A percentile compares a stretch with the other conserved stretches of the same genome.
phyloP scores from a whole-genome alignment of 2,329 filamentous ascomycete species.

The Metarhizium humberi region DNA sequence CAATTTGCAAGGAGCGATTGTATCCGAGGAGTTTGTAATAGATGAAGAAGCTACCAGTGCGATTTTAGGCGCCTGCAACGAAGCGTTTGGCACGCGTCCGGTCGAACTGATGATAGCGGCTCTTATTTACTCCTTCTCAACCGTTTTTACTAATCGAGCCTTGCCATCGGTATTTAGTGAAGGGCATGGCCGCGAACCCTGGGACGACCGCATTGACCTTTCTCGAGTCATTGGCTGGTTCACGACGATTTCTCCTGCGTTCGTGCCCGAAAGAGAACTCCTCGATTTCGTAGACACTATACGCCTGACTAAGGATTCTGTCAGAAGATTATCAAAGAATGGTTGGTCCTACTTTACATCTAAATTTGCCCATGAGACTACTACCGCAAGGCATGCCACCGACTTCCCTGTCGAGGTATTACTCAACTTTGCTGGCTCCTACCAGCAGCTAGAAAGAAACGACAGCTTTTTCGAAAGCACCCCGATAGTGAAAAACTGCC shows the following conservation, averaged over 20 bases:
- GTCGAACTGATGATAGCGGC: background rate
- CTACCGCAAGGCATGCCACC: background rate
- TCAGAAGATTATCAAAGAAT: background rate
- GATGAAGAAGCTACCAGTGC: background rate
- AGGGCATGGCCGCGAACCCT: constrained; percentile 19
- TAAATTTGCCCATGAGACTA: background rate
- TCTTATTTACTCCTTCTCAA: background rate
- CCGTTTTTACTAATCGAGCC: background rate
- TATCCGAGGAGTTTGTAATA: background rate
- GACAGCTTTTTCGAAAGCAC: background rate
- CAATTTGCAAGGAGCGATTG: background rate
- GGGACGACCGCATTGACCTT: constrained; percentile 17
- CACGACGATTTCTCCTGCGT: background rate
- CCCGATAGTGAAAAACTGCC: background rate
- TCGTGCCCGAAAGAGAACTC: background rate
- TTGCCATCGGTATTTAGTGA: background rate
- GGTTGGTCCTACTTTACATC: background rate
- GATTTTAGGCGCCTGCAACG: constrained; percentile 9
- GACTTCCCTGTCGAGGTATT: background rate
- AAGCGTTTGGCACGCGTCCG: background rate
- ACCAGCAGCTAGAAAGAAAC: background rate
- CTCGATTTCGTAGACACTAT: background rate
- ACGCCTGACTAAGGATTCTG: background rate
- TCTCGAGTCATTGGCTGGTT: constrained; percentile 22
- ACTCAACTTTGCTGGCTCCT: background rate